Conservation (phyloP, 2,329 filamentous ascomycete species). For the Fusarium aywerte region DNA sequence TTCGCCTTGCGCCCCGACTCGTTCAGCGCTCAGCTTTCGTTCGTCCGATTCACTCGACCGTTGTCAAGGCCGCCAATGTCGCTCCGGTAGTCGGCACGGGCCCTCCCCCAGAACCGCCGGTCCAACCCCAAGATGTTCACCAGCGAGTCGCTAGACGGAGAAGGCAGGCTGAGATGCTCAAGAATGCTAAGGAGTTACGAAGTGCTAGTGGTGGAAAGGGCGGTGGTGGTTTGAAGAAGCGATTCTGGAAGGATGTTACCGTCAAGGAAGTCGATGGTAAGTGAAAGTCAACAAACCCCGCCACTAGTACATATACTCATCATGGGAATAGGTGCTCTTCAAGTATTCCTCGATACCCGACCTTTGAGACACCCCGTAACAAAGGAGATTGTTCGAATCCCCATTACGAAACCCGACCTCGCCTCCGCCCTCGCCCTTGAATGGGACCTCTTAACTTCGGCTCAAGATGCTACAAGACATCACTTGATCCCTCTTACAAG, state of each 20-base stretch:
- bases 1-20: conserved; percentile 50
- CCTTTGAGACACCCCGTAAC: conserved; percentile 81
- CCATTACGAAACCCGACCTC: conserved; percentile 79
- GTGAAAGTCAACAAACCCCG: conserved; percentile 23
- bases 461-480: conserved; percentile 84
- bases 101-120: conserved; percentile 67
- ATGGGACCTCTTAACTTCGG: conserved; percentile 87
- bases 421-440: conserved; percentile 88
- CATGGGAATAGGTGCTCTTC: conserved; percentile 54
- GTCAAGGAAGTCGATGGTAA: conserved; percentile 75
- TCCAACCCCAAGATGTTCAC: conserved; percentile 55
- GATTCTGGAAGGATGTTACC: conserved; percentile 89
- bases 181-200: conserved; percentile 61
- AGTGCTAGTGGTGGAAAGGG: conserved; percentile 51
- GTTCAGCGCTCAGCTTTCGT: conserved; percentile 27
- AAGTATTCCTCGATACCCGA: conserved; percentile 80
- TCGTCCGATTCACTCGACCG: conserved; percentile 50
- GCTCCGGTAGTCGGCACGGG: conserved; percentile 66
- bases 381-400: conserved; percentile 77
- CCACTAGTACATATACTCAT: conserved; percentile 18
- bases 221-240: conserved; percentile 66
- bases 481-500: conserved; percentile 93
- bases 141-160: conserved; percentile 62
- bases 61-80: conserved; percentile 57
- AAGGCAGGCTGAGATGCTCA: conserved; percentile 66